phyloP scores from a whole-genome alignment of 2,329 filamentous ascomycete genomes.

The Ophiognomonia clavigignenti-juglandacearum region DNA sequence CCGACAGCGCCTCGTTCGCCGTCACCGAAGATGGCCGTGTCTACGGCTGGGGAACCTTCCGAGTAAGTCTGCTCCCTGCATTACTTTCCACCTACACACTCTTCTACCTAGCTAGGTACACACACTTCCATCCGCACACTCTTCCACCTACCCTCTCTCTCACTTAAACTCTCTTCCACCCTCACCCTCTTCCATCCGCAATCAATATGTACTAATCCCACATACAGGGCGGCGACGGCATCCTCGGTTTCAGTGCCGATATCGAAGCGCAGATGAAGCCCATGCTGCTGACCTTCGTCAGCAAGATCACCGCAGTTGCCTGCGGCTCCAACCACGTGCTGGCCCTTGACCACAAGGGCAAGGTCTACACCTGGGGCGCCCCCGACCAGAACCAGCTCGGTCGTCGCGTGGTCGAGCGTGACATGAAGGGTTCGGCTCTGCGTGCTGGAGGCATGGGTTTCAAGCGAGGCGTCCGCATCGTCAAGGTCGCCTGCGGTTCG shows the following conservation, averaged over 20 bases:
- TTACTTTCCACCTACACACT: too few relatives aligned
- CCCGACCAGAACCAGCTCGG: conserved; percentile 62
- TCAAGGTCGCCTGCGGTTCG: conserved; percentile 60
- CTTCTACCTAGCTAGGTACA: too few relatives aligned
- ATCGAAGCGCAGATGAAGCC: conserved; percentile 41
- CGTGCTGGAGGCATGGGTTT: conserved; percentile 28
- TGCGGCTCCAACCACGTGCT: conserved; percentile 68
- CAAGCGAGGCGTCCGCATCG: conserved; percentile 54
- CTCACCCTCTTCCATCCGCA: too few relatives aligned
- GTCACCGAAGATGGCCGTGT: conserved; percentile 71
- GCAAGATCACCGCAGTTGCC: conserved; percentile 60
- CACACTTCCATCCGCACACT: too few relatives aligned
- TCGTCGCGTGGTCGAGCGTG: conserved; percentile 57
- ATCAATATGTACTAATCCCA: conserved; percentile 8
- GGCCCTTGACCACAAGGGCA: conserved; percentile 60
- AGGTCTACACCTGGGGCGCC: conserved; percentile 67
- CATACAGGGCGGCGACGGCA: conserved; percentile 40
- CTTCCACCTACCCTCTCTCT: too few relatives aligned
- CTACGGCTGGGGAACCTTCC: conserved; percentile 82
- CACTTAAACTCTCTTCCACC: too few relatives aligned
- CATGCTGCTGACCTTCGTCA: conserved; percentile 54
- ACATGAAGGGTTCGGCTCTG: conserved; percentile 29
- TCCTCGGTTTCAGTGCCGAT: conserved; percentile 31
- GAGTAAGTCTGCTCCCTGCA: conserved; percentile 31
- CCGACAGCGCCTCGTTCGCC: conserved; percentile 71